phyloP scores from a whole-genome alignment of 345 rosid genomes.

The Hibiscus syriacus region DNA sequence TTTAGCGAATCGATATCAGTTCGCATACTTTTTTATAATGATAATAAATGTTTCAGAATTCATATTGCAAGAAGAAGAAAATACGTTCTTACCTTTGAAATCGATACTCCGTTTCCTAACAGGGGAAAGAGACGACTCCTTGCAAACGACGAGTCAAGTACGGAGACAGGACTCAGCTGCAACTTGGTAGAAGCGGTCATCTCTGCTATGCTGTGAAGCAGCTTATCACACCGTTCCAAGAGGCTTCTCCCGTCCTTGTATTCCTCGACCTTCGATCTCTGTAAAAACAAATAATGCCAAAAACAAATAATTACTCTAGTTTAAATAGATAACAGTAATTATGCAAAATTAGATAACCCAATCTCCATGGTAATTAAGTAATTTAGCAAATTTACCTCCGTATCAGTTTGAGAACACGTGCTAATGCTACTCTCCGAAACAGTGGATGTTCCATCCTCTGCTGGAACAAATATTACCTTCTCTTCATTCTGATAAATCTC shows the following conservation, averaged over 20 bases:
- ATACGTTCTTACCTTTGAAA: slow-evolving; percentile 43
- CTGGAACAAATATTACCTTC: slow-evolving; percentile 14
- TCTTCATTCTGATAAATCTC: slow-evolving; percentile 25
- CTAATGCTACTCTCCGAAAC: slow-evolving; percentile 51
- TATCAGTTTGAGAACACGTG: slow-evolving; percentile 42
- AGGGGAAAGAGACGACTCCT: slow-evolving; percentile 74
- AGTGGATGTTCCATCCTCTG: slow-evolving; percentile 47
- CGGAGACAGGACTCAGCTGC: slow-evolving; percentile 95
- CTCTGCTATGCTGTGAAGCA: slow-evolving; percentile 84
- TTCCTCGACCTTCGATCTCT: slow-evolving; percentile 62
- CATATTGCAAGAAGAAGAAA: too few relatives aligned
- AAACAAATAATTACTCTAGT: too few relatives aligned
- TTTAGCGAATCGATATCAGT: too few relatives aligned
- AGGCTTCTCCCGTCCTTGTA: slow-evolving; percentile 59
- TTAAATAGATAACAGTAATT: neutral
- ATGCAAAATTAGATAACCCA: neutral
- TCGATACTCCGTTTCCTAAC: slow-evolving; percentile 73
- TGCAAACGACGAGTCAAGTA: slow-evolving; percentile 81
- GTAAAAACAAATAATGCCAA: neutral
- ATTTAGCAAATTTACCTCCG: slow-evolving; percentile 33
- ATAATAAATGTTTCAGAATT: too few relatives aligned
- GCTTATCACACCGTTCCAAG: slow-evolving; percentile 82
- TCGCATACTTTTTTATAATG: too few relatives aligned
- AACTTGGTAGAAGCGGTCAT: slow-evolving; percentile 50
- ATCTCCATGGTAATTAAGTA: neutral